These are phyloP conservation scores for Eragrostis curvula DNA, from an alignment of 176 grass and related monocot species.

Conservation along the genomic window DNA sequence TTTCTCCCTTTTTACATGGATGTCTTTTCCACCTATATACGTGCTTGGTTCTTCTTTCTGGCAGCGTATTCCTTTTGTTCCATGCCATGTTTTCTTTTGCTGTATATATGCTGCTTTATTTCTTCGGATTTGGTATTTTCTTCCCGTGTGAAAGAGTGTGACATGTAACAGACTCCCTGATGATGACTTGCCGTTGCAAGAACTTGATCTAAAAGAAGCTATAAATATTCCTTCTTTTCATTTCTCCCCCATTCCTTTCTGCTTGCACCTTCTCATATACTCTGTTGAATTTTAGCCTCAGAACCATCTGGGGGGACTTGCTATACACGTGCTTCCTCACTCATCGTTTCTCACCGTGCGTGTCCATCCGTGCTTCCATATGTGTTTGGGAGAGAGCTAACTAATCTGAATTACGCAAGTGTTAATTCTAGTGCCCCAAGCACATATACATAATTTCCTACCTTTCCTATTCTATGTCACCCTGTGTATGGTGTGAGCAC, in stretches of 20 bases:
- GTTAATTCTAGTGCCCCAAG: not conserved
- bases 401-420: not conserved
- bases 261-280: constrained; percentile 48
- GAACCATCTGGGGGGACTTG: constrained; percentile 27
- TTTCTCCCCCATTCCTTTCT: constrained; percentile 46
- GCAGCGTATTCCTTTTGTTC: not conserved
- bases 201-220: constrained; percentile 59
- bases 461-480: not conserved
- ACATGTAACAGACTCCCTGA: constrained; percentile 53
- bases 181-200: constrained; percentile 44
- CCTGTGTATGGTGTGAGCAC: not conserved
- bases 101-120: constrained; percentile 7
- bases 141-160: constrained; percentile 39
- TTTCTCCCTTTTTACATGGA: not conserved
- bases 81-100: not conserved
- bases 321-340: constrained; percentile 21
- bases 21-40: constrained; percentile 12
- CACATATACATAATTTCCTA: not conserved
- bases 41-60: constrained; percentile 2
- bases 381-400: not conserved
- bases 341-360: not conserved
- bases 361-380: not conserved
- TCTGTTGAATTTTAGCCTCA: constrained; percentile 44
- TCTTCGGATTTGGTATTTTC: constrained; percentile 38
- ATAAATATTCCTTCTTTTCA: constrained; percentile 62